Conservation (phyloP, 2,329 filamentous ascomycete genomes). For the Epichloe festucae region DNA sequence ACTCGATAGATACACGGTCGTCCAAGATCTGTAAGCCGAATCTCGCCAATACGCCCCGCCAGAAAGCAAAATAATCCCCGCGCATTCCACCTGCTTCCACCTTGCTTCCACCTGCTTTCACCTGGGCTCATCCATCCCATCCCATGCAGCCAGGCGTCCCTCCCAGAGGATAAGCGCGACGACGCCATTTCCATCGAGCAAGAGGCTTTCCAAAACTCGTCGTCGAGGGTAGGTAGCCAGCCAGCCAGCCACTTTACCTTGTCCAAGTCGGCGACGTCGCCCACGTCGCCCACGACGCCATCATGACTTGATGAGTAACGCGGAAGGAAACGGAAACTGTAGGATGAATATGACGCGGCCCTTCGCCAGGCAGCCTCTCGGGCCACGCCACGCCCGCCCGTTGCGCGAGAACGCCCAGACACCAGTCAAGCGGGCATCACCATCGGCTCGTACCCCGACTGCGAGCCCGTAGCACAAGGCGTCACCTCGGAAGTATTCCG, state of each 20-base stretch:
- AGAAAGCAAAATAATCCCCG: not conserved
- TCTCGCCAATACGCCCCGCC: not conserved
- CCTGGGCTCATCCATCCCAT: not conserved
- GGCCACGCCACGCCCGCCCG: not conserved
- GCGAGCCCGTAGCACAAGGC: slow-evolving; percentile 47
- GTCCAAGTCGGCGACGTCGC: not conserved
- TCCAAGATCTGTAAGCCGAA: slow-evolving; percentile 35
- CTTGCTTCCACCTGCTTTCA: too few species aligned
- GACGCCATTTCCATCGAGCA: slow-evolving; percentile 54
- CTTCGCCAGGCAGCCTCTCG: slow-evolving; percentile 5
- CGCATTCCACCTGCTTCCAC: too few species aligned
- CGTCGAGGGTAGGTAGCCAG: slow-evolving; percentile 34
- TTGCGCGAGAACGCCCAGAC: not conserved
- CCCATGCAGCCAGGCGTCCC: slow-evolving; percentile 16
- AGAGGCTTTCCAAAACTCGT: slow-evolving; percentile 44
- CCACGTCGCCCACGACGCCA: too few species aligned
- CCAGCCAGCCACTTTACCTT: not conserved
- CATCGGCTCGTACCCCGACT: slow-evolving; percentile 42
- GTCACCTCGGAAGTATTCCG: slow-evolving; percentile 77
- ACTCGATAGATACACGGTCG: slow-evolving; percentile 47
- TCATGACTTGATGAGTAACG: not conserved
- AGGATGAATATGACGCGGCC: slow-evolving; percentile 47
- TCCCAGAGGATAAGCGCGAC: slow-evolving; percentile 17
- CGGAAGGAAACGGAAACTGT: not conserved
- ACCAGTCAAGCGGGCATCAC: slow-evolving; percentile 20